phyloP scores from a whole-genome alignment of 345 rosid genomes.

The Zanthoxylum bungeanum region DNA sequence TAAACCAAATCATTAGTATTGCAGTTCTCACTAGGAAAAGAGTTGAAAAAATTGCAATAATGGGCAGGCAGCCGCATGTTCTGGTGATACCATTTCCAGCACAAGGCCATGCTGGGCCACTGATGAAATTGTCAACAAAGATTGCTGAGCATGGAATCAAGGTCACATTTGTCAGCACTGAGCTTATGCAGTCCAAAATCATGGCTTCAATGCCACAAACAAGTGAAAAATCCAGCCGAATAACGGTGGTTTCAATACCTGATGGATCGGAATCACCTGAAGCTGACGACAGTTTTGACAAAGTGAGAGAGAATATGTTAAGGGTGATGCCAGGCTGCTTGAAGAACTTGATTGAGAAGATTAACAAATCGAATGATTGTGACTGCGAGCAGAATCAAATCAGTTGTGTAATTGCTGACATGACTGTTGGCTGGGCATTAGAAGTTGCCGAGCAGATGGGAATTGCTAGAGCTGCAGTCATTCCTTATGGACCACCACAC shows the following conservation, averaged over 20 bases:
- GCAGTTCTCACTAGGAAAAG: too few relatives aligned
- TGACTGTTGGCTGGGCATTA: slow-evolving; percentile 20
- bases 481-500: slow-evolving; percentile 17
- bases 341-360: slow-evolving; percentile 24
- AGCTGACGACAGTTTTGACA: neutral
- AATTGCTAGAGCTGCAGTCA: slow-evolving; percentile 9
- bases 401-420: slow-evolving; percentile 26
- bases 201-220: slow-evolving; percentile 10
- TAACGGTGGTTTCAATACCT: slow-evolving; percentile 24
- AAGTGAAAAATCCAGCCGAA: neutral
- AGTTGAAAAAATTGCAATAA: neutral
- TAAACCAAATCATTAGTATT: too few relatives aligned
- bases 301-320: neutral
- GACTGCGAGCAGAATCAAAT: too few relatives aligned
- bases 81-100: slow-evolving; percentile 26
- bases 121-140: slow-evolving; percentile 30
- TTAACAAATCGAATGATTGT: neutral
- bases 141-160: slow-evolving; percentile 31
- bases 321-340: slow-evolving; percentile 18
- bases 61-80: slow-evolving; percentile 18
- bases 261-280: slow-evolving; percentile 9
- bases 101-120: slow-evolving; percentile 31
- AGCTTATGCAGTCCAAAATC: slow-evolving; percentile 16
- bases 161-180: slow-evolving; percentile 34
- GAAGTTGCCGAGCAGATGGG: slow-evolving; percentile 24